Evolutionary conservation across 1,139 yeast species (phyloP).

Genomic region (Taiozyma sp.): DNA sequence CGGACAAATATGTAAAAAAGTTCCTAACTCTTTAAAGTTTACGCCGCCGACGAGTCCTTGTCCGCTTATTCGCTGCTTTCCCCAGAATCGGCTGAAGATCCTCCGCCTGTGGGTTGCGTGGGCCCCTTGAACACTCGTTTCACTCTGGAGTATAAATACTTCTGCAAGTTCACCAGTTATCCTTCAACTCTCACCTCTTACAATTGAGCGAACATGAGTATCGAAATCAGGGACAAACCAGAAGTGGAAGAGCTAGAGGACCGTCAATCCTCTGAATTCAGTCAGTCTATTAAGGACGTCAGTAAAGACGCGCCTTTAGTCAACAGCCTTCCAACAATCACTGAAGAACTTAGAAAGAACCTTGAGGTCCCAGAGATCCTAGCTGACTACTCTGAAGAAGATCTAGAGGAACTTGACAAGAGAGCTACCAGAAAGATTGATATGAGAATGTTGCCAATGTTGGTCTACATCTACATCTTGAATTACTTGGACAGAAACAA

Average conservation of each 20-base stretch:
- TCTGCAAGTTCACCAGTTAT: not conserved
- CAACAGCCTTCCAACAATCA: conserved; percentile 1
- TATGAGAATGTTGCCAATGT: conserved; percentile 48
- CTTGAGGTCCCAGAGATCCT: conserved; percentile 3
- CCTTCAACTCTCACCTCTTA: not conserved
- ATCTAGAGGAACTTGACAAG: not conserved
- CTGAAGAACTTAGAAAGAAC: conserved; percentile 3
- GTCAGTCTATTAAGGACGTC: not conserved
- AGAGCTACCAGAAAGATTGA: conserved; percentile 37
- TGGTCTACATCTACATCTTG: conserved; percentile 52
- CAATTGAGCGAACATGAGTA: not conserved
- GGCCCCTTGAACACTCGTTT: not conserved
- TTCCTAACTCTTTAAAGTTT: not conserved
- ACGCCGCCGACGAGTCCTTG: not conserved
- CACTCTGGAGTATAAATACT: not conserved
- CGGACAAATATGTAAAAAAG: not conserved
- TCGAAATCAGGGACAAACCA: not conserved
- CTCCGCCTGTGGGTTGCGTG: not conserved
- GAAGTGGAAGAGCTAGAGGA: not conserved
- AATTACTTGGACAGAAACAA: conserved; percentile 59
- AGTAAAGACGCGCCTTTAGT: conserved; percentile 3
- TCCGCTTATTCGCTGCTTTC: not conserved
- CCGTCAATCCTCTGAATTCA: not conserved
- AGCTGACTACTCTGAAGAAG: conserved; percentile 1
- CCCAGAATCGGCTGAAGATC: not conserved